Evolutionary conservation across 179 eudicot species (phyloP).

Genomic region (Sideroxylon spinosum): DNA sequence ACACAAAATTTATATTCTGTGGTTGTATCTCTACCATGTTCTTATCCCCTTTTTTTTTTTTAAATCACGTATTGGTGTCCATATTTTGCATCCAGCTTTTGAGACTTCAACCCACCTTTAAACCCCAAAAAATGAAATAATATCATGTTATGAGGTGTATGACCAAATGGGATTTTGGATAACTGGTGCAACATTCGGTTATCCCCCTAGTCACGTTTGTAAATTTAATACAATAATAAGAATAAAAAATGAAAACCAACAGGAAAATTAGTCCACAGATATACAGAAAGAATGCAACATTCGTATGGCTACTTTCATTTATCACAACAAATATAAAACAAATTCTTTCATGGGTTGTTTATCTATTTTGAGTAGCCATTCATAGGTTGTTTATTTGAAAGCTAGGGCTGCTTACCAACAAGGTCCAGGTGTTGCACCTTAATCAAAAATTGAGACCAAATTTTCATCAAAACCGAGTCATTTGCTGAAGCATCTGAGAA

Average conservation of each 20-base stretch:
- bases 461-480: constrained; percentile 54
- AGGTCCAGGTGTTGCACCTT: constrained; percentile 26
- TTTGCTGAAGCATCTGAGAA: constrained; percentile 66
- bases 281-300: neutral
- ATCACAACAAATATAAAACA: neutral
- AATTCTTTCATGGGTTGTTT: too few species aligned
- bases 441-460: neutral
- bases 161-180: too few species aligned
- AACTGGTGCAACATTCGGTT: neutral
- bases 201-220: neutral
- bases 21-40: too few species aligned
- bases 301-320: neutral
- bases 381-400: neutral
- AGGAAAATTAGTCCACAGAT: neutral
- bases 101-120: too few species aligned
- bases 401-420: constrained; percentile 30
- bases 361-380: neutral
- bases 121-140: too few species aligned
- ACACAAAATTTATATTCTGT: too few species aligned
- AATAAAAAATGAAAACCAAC: neutral
- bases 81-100: too few species aligned
- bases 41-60: too few species aligned
- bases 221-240: neutral
- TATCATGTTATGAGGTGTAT: too few species aligned
- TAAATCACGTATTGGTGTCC: too few species aligned